phyloP scores from a whole-genome alignment of 1,284 basidiomycete species.

The Taiwanofungus camphoratus region DNA sequence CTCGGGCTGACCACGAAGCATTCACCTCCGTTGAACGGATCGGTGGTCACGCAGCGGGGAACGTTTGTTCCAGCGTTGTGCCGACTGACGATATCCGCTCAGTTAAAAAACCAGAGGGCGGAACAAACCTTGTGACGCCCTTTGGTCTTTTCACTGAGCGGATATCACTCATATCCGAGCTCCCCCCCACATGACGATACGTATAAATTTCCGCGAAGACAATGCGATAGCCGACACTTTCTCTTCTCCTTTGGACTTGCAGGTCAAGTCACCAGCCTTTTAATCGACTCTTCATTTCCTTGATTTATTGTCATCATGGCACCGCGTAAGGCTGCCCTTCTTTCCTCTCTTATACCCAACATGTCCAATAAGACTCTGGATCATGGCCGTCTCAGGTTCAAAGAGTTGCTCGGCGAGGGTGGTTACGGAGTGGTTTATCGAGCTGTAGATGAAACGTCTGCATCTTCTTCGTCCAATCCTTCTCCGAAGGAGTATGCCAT shows the following conservation, averaged over 20 bases:
- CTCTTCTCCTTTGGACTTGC: neutral
- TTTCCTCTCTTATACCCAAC: conserved; percentile 14
- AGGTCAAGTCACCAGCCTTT: neutral
- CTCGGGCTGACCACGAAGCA: no score
- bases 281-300: neutral
- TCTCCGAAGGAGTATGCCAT: conserved; percentile 41
- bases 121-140: no score
- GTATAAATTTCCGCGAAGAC: no score
- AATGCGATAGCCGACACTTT: neutral
- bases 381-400: conserved; percentile 33
- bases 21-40: no score
- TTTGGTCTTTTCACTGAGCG: no score
- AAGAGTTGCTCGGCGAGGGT: conserved; percentile 36
- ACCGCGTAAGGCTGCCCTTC: neutral
- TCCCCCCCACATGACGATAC: no score
- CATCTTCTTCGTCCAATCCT: conserved; percentile 30
- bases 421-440: conserved; percentile 32
- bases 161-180: no score
- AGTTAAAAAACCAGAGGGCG: no score
- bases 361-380: conserved; percentile 23
- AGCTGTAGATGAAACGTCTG: conserved; percentile 44
- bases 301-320: neutral
- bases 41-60: no score
- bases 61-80: no score
- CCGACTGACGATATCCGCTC: no score